These are phyloP conservation scores for Pyrenophora graminea DNA, from an alignment of 2,329 filamentous ascomycete species.

Conservation along the genomic window DNA sequence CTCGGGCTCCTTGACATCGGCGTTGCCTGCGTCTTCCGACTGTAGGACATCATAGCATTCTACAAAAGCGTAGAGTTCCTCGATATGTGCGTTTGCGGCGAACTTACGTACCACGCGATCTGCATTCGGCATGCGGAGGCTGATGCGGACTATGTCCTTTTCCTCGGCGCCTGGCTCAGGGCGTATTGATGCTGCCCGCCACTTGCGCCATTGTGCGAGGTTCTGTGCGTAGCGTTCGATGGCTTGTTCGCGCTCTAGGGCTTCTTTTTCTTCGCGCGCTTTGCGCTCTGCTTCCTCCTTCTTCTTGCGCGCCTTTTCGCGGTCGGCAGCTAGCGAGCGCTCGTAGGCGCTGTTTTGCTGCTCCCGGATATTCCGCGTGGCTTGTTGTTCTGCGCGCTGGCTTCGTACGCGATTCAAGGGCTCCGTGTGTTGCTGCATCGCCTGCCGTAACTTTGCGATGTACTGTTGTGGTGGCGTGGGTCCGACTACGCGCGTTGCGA, in stretches of 20 bases:
- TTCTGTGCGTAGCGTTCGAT: conserved; percentile 62
- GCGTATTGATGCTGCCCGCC: conserved; percentile 71
- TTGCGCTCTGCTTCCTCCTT: conserved; percentile 72
- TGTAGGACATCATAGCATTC: conserved; percentile 78
- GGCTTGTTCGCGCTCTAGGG: conserved; percentile 65
- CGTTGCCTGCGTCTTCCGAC: conserved; percentile 44
- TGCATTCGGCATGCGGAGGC: conserved; percentile 64
- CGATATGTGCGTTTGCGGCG: conserved; percentile 67
- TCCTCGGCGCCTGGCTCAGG: conserved; percentile 68
- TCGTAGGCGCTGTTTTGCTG: conserved; percentile 95
- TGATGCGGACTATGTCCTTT: conserved; percentile 74
- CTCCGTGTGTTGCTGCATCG: conserved; percentile 75
- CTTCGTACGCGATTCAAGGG: conserved; percentile 76
- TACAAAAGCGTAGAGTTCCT: conserved; percentile 94
- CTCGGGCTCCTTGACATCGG: conserved; percentile 57
- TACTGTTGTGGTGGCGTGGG: conserved; percentile 72
- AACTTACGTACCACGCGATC: conserved; percentile 81
- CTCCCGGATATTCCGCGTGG: conserved; percentile 77
- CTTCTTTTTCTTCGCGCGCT: conserved; percentile 67
- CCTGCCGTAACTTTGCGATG: conserved; percentile 72
- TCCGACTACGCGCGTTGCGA: conserved; percentile 78
- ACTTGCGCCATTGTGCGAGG: conserved; percentile 73
- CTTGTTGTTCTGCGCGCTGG: conserved; percentile 77
- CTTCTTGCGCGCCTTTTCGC: conserved; percentile 77
- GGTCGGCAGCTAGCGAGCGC: conserved; percentile 82